Percentiles rank a stretch among this genome's conserved stretches.
Conservation (phyloP, 2,329 filamentous ascomycete species). For the Aspergillus brasiliensis region DNA sequence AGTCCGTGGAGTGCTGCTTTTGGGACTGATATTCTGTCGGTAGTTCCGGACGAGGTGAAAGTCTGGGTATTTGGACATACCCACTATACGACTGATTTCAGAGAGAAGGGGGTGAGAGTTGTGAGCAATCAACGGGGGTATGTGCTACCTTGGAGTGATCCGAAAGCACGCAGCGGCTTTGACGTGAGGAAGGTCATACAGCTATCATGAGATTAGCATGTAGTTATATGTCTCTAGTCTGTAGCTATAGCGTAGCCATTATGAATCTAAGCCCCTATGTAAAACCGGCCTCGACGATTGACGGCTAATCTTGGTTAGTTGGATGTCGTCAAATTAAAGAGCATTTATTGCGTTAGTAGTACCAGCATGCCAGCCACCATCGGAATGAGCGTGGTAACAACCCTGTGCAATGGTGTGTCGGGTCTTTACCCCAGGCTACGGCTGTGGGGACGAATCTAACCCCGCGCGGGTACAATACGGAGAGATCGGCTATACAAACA, state of each 20-base stretch:
- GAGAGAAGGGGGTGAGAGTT: slow-evolving; percentile 35
- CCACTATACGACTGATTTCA: slow-evolving; percentile 47
- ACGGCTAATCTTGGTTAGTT: too few relatives aligned
- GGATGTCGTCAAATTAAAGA: too few relatives aligned
- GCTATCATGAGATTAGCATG: background rate
- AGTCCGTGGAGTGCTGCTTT: slow-evolving; percentile 56
- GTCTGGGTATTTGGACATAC: slow-evolving; percentile 52
- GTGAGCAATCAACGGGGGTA: slow-evolving; percentile 51
- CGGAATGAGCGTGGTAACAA: too few relatives aligned
- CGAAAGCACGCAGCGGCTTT: background rate
- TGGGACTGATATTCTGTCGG: slow-evolving; percentile 52
- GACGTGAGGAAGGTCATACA: background rate
- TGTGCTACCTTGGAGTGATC: slow-evolving; percentile 29
- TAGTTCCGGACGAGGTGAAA: slow-evolving; percentile 30
- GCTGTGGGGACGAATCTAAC: too few relatives aligned
- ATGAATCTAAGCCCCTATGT: too few relatives aligned
- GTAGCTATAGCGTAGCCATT: background rate
- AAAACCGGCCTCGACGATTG: too few relatives aligned
- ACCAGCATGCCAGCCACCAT: too few relatives aligned
- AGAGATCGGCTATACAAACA: too few relatives aligned
- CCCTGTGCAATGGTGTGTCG: too few relatives aligned
- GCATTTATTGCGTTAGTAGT: too few relatives aligned
- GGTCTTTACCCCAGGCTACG: too few relatives aligned
- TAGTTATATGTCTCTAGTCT: background rate
- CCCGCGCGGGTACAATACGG: too few relatives aligned